Percentiles rank a stretch among this genome's conserved stretches.
Conservation (phyloP, 768 basidiomycete species). For the Amanita rubescens region DNA sequence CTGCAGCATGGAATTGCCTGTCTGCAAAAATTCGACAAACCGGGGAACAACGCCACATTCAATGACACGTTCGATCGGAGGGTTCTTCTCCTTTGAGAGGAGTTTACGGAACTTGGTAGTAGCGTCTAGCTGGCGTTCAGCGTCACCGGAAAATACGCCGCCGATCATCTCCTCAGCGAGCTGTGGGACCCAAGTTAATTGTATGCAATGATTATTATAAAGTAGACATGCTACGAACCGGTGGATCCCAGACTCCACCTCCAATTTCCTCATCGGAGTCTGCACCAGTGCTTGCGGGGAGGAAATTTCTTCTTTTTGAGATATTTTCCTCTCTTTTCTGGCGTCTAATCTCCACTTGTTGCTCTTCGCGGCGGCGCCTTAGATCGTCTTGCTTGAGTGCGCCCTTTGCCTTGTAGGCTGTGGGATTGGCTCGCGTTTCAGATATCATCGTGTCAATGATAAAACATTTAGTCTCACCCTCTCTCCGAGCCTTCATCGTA, state of each 20-base stretch:
- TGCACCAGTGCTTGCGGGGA: constrained; percentile 50
- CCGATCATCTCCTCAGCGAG: constrained; percentile 88
- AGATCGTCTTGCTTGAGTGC: constrained; percentile 89
- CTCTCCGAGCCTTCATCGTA: constrained; percentile 68
- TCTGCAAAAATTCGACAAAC: constrained; percentile 90
- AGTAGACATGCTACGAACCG: constrained; percentile 40
- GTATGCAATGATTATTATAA: constrained; percentile 7
- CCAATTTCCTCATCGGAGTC: constrained; percentile 93
- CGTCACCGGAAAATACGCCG: constrained; percentile 88
- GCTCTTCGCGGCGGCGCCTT: constrained; percentile 93
- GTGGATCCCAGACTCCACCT: constrained; percentile 66
- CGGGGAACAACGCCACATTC: constrained; percentile 96
- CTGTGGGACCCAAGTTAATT: constrained; percentile 28
- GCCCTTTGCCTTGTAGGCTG: constrained; percentile 90
- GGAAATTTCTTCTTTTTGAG: constrained; percentile 92
- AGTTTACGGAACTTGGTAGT: constrained; percentile 98
- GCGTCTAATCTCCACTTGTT: constrained; percentile 97
- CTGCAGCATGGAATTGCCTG: constrained; percentile 79
- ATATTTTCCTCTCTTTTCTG: constrained; percentile 99
- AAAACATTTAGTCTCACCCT: constrained; percentile 38
- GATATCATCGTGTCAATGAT: constrained; percentile 21
- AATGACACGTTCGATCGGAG: constrained; percentile 97
- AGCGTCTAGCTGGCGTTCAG: constrained; percentile 90
- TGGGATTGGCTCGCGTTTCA: constrained; percentile 30
- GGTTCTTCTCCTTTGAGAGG: constrained; percentile 98